Conservation (phyloP, 371 early-diverging fungal species). For the Zychaea mexicana region DNA sequence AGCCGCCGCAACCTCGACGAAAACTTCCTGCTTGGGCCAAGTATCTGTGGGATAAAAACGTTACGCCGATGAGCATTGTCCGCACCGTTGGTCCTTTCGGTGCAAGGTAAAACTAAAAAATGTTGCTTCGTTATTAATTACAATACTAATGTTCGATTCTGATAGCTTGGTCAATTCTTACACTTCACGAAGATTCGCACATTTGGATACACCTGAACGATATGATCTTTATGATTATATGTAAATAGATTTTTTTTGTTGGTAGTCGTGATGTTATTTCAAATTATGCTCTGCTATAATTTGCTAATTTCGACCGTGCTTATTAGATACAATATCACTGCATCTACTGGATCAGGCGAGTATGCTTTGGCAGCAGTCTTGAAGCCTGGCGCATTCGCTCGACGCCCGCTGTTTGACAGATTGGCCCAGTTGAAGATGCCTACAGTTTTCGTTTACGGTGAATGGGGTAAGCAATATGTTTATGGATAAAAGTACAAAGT, state of each 20-base stretch:
- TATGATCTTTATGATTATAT: constrained; percentile 62
- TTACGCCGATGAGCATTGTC: constrained; percentile 85
- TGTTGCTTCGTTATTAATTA: background rate
- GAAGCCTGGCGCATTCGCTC: constrained; percentile 83
- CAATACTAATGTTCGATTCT: background rate
- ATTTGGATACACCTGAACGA: constrained; percentile 66
- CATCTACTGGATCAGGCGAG: constrained; percentile 79
- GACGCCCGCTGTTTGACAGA: constrained; percentile 74
- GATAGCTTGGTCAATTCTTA: constrained; percentile 66
- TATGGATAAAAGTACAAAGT: background rate
- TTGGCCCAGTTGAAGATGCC: constrained; percentile 74
- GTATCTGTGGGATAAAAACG: constrained; percentile 75
- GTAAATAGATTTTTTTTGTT: constrained; percentile 19
- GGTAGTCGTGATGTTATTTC: too few species aligned
- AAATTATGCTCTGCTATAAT: too few species aligned
- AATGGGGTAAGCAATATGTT: constrained; percentile 24
- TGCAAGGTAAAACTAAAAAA: constrained; percentile 55
- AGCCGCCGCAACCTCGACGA: constrained; percentile 19
- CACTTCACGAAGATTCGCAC: constrained; percentile 68
- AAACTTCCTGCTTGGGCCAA: constrained; percentile 49
- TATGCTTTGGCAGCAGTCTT: constrained; percentile 77
- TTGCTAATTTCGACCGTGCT: too few species aligned
- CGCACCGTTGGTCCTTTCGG: constrained; percentile 81
- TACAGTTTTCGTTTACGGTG: constrained; percentile 81
- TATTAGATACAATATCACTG: constrained; percentile 78